Evolutionary conservation across 805 yeast genomes (phyloP).

Genomic region (Lipomyces japonicus): DNA sequence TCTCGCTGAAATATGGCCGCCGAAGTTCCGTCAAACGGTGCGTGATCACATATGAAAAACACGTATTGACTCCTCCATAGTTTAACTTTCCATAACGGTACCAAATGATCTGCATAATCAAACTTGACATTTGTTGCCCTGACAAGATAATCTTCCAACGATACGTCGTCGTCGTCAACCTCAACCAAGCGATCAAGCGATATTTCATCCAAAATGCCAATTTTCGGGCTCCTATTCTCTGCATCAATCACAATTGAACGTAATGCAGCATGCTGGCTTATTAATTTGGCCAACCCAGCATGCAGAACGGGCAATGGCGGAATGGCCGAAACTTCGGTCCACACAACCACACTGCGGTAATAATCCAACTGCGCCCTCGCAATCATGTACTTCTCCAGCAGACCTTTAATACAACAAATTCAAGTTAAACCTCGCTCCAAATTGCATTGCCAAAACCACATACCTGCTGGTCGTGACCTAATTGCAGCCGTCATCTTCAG

Average conservation of each 20-base stretch:
- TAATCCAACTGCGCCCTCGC: slow-evolving; percentile 1
- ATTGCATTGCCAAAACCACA: no score
- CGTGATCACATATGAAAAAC: slow-evolving; percentile 12
- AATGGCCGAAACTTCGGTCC: neutral
- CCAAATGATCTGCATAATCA: neutral
- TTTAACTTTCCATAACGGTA: slow-evolving; percentile 12
- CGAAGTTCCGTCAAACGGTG: slow-evolving; percentile 13
- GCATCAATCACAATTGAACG: neutral
- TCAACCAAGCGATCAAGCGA: slow-evolving; percentile 5
- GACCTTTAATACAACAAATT: no score
- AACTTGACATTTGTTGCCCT: neutral
- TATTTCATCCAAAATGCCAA: slow-evolving; percentile 7
- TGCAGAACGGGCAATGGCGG: neutral
- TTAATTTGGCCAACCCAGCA: neutral
- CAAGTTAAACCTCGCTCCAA: no score
- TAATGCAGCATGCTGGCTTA: slow-evolving; percentile 6
- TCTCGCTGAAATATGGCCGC: slow-evolving; percentile 4
- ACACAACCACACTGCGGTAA: slow-evolving; percentile 7
- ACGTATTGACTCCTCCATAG: slow-evolving; percentile 3
- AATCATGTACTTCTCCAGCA: slow-evolving; percentile 14
- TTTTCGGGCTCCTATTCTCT: neutral
- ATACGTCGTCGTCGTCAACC: neutral
- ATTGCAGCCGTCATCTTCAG: no score
- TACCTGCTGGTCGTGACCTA: no score
- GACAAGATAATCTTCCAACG: neutral